phyloP scores from a whole-genome alignment of 177 flowering plant genomes.

The Vitis hybrid region DNA sequence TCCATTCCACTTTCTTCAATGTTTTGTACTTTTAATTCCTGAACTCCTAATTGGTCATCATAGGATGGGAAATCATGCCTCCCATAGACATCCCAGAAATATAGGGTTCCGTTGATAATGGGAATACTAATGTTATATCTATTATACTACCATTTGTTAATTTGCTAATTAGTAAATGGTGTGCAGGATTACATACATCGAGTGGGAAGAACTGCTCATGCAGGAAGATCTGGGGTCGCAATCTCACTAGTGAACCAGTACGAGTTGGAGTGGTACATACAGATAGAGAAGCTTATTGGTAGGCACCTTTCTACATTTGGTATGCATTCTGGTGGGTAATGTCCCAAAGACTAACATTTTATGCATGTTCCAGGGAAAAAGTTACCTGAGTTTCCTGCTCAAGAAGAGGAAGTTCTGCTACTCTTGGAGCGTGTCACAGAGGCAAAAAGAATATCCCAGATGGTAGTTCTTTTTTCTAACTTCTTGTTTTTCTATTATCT shows the following conservation, averaged over 20 bases:
- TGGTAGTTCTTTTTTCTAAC: constrained; percentile 35
- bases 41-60: too few relatives aligned
- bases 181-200: constrained; percentile 89
- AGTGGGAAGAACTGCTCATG: constrained; percentile 98
- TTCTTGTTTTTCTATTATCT: background rate
- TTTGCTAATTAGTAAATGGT: constrained; percentile 4
- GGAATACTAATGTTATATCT: background rate
- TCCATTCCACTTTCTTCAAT: too few relatives aligned
- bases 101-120: background rate
- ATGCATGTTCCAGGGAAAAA: constrained; percentile 55
- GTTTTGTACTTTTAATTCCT: too few relatives aligned
- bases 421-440: constrained; percentile 65
- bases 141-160: background rate
- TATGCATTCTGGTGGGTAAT: background rate
- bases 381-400: constrained; percentile 59
- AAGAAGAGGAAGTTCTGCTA: constrained; percentile 68
- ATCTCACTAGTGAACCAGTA: constrained; percentile 87
- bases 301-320: constrained; percentile 10
- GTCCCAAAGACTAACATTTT: background rate
- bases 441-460: constrained; percentile 66
- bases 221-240: constrained; percentile 90
- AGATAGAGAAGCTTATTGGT: constrained; percentile 89
- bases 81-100: background rate
- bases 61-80: background rate
- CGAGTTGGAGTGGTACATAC: constrained; percentile 80